A percentile compares a stretch with the other conserved stretches of the same genome.
phyloP scores from a whole-genome alignment of 306 rosid genomes.

The Spatholobus suberectus region DNA sequence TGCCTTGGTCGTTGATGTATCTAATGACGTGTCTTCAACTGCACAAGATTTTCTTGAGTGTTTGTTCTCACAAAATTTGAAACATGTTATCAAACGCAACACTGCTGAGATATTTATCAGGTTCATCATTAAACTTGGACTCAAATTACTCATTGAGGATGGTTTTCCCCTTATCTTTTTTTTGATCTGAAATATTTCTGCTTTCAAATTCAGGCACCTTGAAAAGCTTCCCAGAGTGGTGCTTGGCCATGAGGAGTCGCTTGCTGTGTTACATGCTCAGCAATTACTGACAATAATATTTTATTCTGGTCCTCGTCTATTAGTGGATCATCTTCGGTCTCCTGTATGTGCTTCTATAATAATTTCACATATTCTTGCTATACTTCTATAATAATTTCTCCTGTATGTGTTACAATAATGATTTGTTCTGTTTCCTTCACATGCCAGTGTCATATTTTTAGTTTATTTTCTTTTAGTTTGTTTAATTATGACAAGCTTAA shows the following conservation, averaged over 20 bases:
- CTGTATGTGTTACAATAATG: not conserved
- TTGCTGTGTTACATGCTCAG: conserved; percentile 74
- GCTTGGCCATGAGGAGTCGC: conserved; percentile 80
- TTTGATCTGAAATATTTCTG: conserved; percentile 33
- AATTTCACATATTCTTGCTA: conserved; percentile 30
- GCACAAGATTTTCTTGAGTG: conserved; percentile 75
- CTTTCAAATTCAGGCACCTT: conserved; percentile 66
- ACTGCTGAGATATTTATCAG: conserved; percentile 72
- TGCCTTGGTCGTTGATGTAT: conserved; percentile 77
- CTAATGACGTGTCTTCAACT: conserved; percentile 72
- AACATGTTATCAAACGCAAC: conserved; percentile 57
- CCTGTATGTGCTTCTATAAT: conserved; percentile 65
- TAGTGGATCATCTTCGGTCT: conserved; percentile 82
- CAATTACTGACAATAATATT: conserved; percentile 73
- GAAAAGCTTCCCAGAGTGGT: conserved; percentile 92
- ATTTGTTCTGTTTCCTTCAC: not conserved
- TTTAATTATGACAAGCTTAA: not conserved
- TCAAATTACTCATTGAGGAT: conserved; percentile 25
- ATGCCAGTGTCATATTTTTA: not conserved
- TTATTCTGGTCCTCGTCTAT: conserved; percentile 88
- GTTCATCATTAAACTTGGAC: conserved; percentile 49
- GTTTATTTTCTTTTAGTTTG: not conserved
- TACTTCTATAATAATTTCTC: not conserved
- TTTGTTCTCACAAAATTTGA: conserved; percentile 57
- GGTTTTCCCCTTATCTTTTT: conserved; percentile 18